Evolutionary conservation across 305 asterid species (phyloP), one percentile per base, ranked within the genome.

Genomic region (Euphrasia arctica): DNA sequence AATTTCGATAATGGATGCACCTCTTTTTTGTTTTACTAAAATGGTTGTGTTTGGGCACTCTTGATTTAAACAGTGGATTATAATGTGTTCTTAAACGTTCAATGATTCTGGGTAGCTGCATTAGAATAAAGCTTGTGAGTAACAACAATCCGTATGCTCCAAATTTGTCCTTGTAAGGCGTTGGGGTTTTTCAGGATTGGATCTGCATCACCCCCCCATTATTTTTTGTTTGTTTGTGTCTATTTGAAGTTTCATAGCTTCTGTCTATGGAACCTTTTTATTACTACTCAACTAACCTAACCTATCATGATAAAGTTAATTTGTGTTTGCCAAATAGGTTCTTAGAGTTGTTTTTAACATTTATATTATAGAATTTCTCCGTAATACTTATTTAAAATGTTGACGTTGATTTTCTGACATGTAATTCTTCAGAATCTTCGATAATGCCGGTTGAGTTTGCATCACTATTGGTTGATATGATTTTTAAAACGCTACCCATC

Each of bases 381-480:
- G 36, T 58, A 11, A 51, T 48, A 31, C 32, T 58, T 66, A n/a
- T 48, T 42, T 47, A 45, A 56, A 52, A 39, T 48, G 42, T 54
- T 43, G 34, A 12, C 13, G 36, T 60, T 56, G 15, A 55, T 60
- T 67, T 56, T 31, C 65, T 76, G 67, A 78, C 72, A 58, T 66
- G 39, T 60, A 10, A 52, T 65, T 73, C 67, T 66, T 72, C 80
- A 70, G 80, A 75, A 63, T 72, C 76, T 79, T 78, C 78, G 78
- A 90, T 79, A 80, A 76, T 85, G 85, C 77, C 88, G 9, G 18
- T 79, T 3, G 98, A 93, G 70, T 71, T 85, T 72, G 85, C 79
- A n/a, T 70, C 96, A 13, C 72, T 77, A 54, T 72, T 92, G 86
- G 87, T 93, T 66, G 97, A 93, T 74, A 66, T 80, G 60, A 66